Conservation (phyloP, 192 early-diverging fungal genomes). For the Backusella macrospora region DNA sequence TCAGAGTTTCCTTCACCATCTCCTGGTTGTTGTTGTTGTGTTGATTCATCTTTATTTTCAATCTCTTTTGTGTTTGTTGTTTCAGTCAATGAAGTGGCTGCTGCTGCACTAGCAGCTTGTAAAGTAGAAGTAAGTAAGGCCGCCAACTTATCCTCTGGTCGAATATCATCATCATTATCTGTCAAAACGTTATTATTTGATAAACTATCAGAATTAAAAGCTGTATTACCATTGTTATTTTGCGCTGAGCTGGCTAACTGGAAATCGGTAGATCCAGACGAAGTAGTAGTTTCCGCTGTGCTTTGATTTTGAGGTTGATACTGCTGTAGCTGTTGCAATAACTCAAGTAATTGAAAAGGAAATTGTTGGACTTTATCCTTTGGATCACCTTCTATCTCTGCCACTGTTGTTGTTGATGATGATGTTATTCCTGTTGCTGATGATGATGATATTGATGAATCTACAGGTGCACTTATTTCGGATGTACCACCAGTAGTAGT, state of each 20-base stretch:
- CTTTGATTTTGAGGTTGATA: conserved; percentile 11
- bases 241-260: not conserved
- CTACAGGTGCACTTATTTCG: conserved; percentile 5
- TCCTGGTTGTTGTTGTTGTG: not conserved
- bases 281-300: not conserved
- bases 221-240: not conserved
- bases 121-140: conserved; percentile 19
- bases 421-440: not conserved
- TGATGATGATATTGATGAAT: not conserved
- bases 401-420: not conserved
- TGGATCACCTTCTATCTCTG: not conserved
- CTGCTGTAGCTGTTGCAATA: conserved; percentile 22
- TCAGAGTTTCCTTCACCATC: not conserved
- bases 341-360: conserved; percentile 14
- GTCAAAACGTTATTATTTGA: not conserved
- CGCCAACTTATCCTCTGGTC: conserved; percentile 25
- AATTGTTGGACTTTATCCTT: conserved; percentile 17
- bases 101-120: conserved; percentile 15
- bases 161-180: conserved; percentile 1
- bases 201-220: not conserved
- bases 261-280: conserved; percentile 27
- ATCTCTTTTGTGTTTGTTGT: not conserved
- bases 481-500: not conserved
- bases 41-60: not conserved
- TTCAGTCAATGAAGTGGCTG: not conserved